A percentile compares a stretch with the other conserved stretches of the same genome.
Evolutionary conservation across 441 rosid species (phyloP).

Genomic region (Corymbia calophylla): DNA sequence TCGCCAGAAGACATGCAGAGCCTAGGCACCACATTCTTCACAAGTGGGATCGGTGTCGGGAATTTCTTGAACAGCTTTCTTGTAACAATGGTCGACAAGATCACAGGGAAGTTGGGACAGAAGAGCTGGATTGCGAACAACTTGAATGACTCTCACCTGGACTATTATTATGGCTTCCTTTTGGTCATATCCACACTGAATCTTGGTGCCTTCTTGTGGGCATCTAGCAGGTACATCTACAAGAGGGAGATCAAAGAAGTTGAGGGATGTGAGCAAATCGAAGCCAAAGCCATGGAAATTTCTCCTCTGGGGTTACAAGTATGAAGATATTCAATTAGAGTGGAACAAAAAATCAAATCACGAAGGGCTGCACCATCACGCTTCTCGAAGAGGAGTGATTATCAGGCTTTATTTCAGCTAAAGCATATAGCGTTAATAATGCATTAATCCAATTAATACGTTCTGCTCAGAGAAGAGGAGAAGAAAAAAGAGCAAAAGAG

Average conservation of each 20-base stretch:
- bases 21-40: conserved; percentile 85
- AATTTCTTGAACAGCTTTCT: conserved; percentile 75
- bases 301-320: conserved; percentile 46
- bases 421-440: background rate
- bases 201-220: conserved; percentile 58
- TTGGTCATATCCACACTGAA: conserved; percentile 49
- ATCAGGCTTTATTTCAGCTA: background rate
- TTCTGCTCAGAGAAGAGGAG: background rate
- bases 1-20: conserved; percentile 88
- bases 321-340: background rate
- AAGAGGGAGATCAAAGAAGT: conserved; percentile 44
- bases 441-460: background rate
- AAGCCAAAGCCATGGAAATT: conserved; percentile 41
- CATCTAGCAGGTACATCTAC: conserved; percentile 52
- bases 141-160: conserved; percentile 66
- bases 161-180: conserved; percentile 80
- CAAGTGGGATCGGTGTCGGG: conserved; percentile 80
- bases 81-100: conserved; percentile 60
- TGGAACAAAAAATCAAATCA: background rate
- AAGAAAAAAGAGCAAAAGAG: background rate
- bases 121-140: conserved; percentile 82
- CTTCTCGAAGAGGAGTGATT: background rate
- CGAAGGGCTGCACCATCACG: background rate
- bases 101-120: conserved; percentile 35
- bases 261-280: conserved; percentile 35